A percentile compares a stretch with the other conserved stretches of the same genome.
phyloP scores from a whole-genome alignment of 1,139 yeast species.

The Torulaspora pretoriensis region DNA sequence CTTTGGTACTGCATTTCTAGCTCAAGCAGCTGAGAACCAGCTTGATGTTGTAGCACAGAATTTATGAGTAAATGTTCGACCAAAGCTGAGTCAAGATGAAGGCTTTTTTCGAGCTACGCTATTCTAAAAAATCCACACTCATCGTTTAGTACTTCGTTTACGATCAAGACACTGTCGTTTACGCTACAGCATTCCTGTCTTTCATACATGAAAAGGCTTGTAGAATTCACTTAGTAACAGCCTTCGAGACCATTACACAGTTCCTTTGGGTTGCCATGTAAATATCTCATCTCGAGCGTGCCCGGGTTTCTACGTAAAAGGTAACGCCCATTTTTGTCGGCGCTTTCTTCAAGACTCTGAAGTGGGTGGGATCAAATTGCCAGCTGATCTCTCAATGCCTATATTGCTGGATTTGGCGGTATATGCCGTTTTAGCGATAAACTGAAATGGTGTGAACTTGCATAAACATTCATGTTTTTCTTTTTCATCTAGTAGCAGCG shows the following conservation, averaged over 20 bases:
- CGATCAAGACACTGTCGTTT: neutral
- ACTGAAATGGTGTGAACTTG: conserved; percentile 1
- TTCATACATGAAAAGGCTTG: neutral
- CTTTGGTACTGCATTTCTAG: no score
- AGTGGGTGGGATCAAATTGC: no score
- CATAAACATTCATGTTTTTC: conserved; percentile 1
- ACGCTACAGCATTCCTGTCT: neutral
- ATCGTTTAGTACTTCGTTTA: neutral
- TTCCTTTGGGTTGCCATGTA: neutral
- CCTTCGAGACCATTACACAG: neutral
- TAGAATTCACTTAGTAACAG: neutral
- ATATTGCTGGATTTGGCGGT: neutral
- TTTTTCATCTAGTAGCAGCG: conserved; percentile 3
- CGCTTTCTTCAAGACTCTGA: neutral
- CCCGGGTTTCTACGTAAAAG: conserved; percentile 4
- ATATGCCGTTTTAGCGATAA: conserved; percentile 3
- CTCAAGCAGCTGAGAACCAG: no score
- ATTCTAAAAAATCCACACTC: neutral
- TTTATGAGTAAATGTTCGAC: no score
- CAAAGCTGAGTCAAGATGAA: no score
- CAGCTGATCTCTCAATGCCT: no score
- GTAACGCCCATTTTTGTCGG: conserved; percentile 1
- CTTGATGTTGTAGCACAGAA: no score
- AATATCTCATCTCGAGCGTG: conserved; percentile 1
- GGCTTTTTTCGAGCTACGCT: no score